A percentile compares a stretch with the other conserved stretches of the same genome.
These are phyloP conservation scores for Aspergillus texensis DNA, from an alignment of 2,329 filamentous ascomycete species.

Conservation along the genomic window DNA sequence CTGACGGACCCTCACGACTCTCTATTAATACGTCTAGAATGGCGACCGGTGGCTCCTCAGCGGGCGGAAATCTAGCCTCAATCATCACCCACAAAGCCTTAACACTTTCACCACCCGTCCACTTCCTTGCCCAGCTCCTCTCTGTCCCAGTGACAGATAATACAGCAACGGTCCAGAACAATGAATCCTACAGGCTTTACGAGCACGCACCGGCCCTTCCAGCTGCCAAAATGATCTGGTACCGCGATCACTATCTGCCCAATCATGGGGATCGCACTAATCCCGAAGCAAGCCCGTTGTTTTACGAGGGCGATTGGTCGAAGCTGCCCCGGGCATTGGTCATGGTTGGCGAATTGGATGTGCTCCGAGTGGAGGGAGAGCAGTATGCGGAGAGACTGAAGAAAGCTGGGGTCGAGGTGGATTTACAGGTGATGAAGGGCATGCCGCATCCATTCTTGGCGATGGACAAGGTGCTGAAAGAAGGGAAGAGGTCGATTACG, in stretches of 20 bases:
- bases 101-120: conserved; percentile 39
- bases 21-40: conserved; percentile 49
- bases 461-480: conserved; percentile 59
- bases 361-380: conserved; percentile 58
- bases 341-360: conserved; percentile 59
- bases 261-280: conserved; percentile 49
- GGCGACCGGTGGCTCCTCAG: conserved; percentile 55
- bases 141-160: conserved; percentile 63
- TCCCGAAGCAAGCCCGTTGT: conserved; percentile 58
- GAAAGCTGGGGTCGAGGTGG: conserved; percentile 50
- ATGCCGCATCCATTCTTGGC: conserved; percentile 63
- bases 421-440: conserved; percentile 55
- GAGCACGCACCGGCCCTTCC: conserved; percentile 57
- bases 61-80: conserved; percentile 56
- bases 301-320: conserved; percentile 55
- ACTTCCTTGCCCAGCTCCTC: conserved; percentile 55
- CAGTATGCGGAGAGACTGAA: conserved; percentile 54
- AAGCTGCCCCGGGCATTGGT: conserved; percentile 55
- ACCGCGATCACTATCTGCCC: conserved; percentile 60
- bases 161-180: conserved; percentile 51
- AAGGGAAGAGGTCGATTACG: conserved; percentile 55
- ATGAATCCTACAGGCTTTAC: conserved; percentile 54
- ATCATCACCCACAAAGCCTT: conserved; percentile 57
- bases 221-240: conserved; percentile 63
- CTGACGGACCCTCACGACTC: conserved; percentile 39